Base-by-base conservation (phyloP, 2,329 filamentous ascomycete species). In the Paracoccidioides lutzii region DNA sequence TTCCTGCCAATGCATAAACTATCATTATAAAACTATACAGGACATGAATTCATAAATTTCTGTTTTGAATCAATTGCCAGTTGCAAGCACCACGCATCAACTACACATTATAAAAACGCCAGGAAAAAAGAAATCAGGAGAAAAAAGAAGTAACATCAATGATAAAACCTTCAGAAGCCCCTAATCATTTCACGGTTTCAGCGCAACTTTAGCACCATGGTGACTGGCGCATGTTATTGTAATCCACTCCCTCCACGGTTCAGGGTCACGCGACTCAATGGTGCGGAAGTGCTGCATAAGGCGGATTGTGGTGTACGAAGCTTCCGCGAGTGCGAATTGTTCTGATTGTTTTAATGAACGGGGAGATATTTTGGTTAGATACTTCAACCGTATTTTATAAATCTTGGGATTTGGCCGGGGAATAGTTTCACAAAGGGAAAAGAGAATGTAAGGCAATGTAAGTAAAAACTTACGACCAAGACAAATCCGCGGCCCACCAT, bases 401-500 rank as follows among this genome's bases (percentile, higher is more conserved):
- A 6, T 28, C 10, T 43, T 10, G 42, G 42, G 42, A 37, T 43
- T 22, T 22, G 15, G 10, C n/a, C 15, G n/a, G n/a, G n/a, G n/a
- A n/a, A n/a, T n/a, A n/a, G n/a, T 7, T 45, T 45, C 43, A 32
- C 52, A 50, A 41, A 44, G 10, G 28, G 22, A 48, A 2, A 35
- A 7, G 42, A 3, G n/a, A 51, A 41, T n/a, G 30, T 42, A 45
- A 42, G 42, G 28, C 28, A 45, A 3, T 32, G 12, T n/a, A n/a
- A n/a, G n/a, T n/a, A 40, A 37, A 35, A 37, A 57, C 57, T 51
- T 57, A 58, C 57, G 79, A 1, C 78, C 79, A 41, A 81, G 78
- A 58, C 79, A 81, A 49, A 79, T 78, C 15, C 76, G 66, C 3
- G 77, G 76, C 0, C 76, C 77, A 1, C 76, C 76, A 53, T 78